A percentile compares a stretch with the other conserved stretches of the same genome.
Conservation (phyloP, 805 yeast genomes). For the Yamadazyma phyllophila region DNA sequence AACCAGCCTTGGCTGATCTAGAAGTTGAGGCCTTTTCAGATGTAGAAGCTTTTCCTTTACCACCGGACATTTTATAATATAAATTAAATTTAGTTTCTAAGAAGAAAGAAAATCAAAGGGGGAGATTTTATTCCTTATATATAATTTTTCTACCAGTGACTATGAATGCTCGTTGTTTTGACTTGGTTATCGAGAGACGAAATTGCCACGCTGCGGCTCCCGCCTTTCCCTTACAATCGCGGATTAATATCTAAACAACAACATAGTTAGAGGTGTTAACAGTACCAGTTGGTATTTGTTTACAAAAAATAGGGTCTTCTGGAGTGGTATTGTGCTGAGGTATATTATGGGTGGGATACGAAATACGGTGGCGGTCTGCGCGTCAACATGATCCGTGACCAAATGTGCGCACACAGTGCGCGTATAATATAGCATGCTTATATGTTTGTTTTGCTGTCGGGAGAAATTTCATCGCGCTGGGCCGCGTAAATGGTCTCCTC, state of each 20-base stretch:
- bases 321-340: neutral
- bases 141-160: slow-evolving; percentile 4
- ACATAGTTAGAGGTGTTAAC: neutral
- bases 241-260: neutral
- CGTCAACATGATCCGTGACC: neutral
- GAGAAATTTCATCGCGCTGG: slow-evolving; percentile 1
- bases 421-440: neutral
- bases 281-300: neutral
- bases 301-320: neutral
- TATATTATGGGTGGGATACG: neutral
- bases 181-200: neutral
- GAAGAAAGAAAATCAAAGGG: slow-evolving; percentile 4
- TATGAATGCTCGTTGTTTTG: neutral
- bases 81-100: slow-evolving; percentile 6
- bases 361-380: neutral
- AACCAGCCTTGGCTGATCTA: slow-evolving; percentile 98
- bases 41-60: slow-evolving; percentile 91
- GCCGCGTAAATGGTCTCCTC: neutral
- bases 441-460: slow-evolving; percentile 1
- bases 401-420: neutral
- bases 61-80: slow-evolving; percentile 65
- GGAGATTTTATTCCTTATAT: slow-evolving; percentile 6
- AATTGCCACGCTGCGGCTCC: neutral
- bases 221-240: neutral
- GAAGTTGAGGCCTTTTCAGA: slow-evolving; percentile 95